Base-by-base conservation (phyloP, 1,284 basidiomycete species). In the Sanghuangporus weigelae region DNA sequence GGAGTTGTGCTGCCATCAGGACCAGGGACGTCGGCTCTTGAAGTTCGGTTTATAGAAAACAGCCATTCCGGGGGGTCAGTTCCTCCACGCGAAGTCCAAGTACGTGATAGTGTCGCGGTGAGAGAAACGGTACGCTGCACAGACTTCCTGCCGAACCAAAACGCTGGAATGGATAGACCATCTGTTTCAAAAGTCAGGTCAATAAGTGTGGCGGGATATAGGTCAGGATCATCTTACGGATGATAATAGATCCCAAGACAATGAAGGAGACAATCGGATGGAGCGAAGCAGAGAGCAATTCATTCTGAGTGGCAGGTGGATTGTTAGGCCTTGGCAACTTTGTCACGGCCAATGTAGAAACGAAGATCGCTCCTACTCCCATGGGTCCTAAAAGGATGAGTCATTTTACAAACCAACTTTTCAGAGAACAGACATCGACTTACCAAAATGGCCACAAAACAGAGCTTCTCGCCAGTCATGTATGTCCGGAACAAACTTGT, bases 81-180 rank as follows among this genome's bases (percentile, higher is more conserved):
- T 12, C 31, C 50, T 11, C 11, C 11, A 8, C 53, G 50, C n/a
- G 26, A 53, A 12, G 50, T 35, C 50, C 50, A 53, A 3, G 50
- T 53, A 23, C 88, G 81, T 1, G 89, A 89, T 89, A 92, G 95
- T 7, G 93, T 95, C 64, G 91, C 83, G 8, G 92, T 90, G 63
- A 95, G 90, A 14, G 90, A 87, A 73, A 95, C 93, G 7, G 97
- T 93, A 38, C 93, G 86, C 35, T 92, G 83, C 11, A 54, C 11
- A 14, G 31, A 16, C 38, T 38, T 54, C 16, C 31, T 54, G 11
- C 90, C 84, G 38, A 91, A 78, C 39, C 83, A 88, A 78, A 95
- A 93, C 79, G 93, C 92, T 1, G 92, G 91, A 67, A 96, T 95
- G 3, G 93, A 95, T 5, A 96, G 79, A 44, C 94, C 93, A 75